These are phyloP conservation scores for Mastigamoeba balamuthi DNA, from an alignment of 78 protist genomes.

Conservation along the genomic window DNA sequence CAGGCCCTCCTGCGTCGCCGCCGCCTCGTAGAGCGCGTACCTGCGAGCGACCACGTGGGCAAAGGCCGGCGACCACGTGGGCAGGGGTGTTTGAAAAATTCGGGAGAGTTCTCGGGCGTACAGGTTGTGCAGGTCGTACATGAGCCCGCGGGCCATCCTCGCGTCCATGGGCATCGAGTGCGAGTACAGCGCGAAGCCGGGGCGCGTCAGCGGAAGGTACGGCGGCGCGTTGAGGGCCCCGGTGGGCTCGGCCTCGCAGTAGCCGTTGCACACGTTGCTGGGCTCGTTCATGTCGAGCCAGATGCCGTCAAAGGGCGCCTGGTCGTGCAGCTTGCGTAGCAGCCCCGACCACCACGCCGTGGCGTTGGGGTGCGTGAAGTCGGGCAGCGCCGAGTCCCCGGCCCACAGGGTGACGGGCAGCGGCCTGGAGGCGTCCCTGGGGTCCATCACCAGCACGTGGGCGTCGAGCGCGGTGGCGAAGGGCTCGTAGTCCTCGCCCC, in stretches of 20 bases:
- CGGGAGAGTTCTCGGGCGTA: too few species aligned
- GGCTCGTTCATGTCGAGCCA: conserved; percentile 26
- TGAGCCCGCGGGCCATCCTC: not conserved
- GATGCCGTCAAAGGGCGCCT: not conserved
- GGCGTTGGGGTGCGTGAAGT: conserved; percentile 7
- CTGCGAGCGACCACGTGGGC: too few species aligned
- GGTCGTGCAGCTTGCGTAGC: not conserved
- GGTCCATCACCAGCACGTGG: not conserved
- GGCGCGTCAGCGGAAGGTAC: not conserved
- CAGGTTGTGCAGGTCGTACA: not conserved
- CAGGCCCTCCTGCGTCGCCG: conserved; percentile 5
- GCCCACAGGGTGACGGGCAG: conserved; percentile 15
- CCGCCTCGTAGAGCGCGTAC: conserved; percentile 3
- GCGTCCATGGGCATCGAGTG: not conserved
- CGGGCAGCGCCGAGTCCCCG: conserved; percentile 4
- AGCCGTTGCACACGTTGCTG: not conserved
- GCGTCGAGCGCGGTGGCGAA: not conserved
- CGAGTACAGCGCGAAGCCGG: not conserved
- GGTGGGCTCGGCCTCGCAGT: not conserved
- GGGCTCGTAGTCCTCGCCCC: not conserved
- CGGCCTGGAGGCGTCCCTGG: too few species aligned
- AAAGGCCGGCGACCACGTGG: not conserved
- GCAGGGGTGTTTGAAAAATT: not conserved
- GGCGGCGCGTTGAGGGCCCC: not conserved
- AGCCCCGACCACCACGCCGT: conserved; percentile 2